These are phyloP conservation scores for Pulveroboletus sp. DNA, from an alignment of 768 basidiomycete genomes.

Conservation along the genomic window DNA sequence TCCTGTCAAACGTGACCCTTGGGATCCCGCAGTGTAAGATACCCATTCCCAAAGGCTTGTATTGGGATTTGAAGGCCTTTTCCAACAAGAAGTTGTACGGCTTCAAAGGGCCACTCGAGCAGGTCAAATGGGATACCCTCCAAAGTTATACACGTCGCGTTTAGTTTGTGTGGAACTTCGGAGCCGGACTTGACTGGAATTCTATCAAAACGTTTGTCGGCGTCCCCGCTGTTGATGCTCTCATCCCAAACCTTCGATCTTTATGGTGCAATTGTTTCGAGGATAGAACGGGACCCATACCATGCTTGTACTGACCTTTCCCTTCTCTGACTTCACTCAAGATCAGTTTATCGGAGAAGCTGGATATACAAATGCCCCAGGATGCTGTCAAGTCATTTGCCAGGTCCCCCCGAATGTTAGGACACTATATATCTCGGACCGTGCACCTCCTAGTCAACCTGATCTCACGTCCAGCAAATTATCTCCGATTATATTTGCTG, in stretches of 20 bases:
- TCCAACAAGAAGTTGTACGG: neutral
- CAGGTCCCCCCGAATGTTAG: neutral
- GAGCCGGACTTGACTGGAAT: neutral
- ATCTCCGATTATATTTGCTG: neutral
- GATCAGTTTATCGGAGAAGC: too few species aligned
- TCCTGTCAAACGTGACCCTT: too few species aligned
- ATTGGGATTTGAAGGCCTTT: too few species aligned
- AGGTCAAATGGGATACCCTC: conserved; percentile 6
- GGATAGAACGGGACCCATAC: neutral
- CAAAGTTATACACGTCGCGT: conserved; percentile 1
- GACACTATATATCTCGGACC: neutral
- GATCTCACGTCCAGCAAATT: neutral
- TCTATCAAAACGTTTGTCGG: neutral
- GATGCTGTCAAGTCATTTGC: neutral
- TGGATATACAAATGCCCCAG: neutral
- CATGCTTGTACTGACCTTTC: neutral
- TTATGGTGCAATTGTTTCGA: neutral
- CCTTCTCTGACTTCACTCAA: neutral
- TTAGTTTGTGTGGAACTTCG: neutral
- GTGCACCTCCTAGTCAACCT: too few species aligned
- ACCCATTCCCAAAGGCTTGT: too few species aligned
- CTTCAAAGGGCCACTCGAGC: neutral
- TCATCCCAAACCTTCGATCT: conserved; percentile 5
- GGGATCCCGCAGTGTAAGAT: too few species aligned
- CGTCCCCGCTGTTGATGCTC: neutral